Conservation (phyloP, 805 yeast species). For the Teunomyces pallodes region DNA sequence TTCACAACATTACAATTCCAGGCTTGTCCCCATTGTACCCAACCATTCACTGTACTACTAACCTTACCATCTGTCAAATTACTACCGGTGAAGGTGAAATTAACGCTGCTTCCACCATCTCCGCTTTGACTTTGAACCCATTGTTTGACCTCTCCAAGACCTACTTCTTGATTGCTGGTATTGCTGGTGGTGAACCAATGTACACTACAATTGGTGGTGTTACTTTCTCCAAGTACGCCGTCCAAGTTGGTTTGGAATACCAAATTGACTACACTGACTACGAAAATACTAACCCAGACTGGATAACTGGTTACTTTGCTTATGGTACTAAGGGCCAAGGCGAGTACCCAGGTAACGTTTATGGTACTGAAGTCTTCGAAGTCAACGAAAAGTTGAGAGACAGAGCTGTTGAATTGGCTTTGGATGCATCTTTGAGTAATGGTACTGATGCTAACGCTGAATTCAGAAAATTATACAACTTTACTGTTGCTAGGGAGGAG, state of each 20-base stretch:
- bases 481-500: constrained; percentile 46
- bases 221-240: constrained; percentile 58
- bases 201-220: constrained; percentile 59
- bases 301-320: constrained; percentile 61
- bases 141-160: constrained; percentile 57
- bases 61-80: constrained; percentile 55
- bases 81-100: constrained; percentile 72
- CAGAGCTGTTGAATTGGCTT: constrained; percentile 53
- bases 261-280: constrained; percentile 48
- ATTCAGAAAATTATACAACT: constrained; percentile 47
- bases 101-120: constrained; percentile 60
- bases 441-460: constrained; percentile 45
- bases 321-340: constrained; percentile 50
- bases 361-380: constrained; percentile 67
- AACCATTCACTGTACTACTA: constrained; percentile 50
- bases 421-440: constrained; percentile 39
- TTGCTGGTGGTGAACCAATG: constrained; percentile 62
- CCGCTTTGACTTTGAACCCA: constrained; percentile 53
- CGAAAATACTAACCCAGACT: constrained; percentile 35
- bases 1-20: constrained; percentile 58
- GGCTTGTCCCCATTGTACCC: constrained; percentile 64
- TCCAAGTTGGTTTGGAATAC: constrained; percentile 60
- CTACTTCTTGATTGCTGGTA: constrained; percentile 63
- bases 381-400: constrained; percentile 57
- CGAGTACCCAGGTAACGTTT: constrained; percentile 51